Conservation (phyloP, 2,329 filamentous ascomycete species). For the Mariannaea elegans region DNA sequence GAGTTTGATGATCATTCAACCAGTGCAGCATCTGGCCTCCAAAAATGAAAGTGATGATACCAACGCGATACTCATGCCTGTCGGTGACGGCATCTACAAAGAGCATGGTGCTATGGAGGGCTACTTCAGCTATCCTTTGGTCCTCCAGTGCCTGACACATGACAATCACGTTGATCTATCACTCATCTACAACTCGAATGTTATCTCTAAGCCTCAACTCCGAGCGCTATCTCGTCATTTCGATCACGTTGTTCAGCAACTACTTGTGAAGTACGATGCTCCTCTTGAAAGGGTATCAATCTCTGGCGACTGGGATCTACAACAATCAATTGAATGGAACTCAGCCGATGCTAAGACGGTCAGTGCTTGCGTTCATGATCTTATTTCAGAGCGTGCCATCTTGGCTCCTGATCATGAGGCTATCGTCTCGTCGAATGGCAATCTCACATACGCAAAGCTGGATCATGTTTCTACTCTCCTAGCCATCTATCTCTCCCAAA, state of each 20-base stretch:
- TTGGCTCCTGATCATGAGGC: slow-evolving; percentile 19
- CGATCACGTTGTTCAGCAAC: background rate
- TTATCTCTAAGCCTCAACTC: background rate
- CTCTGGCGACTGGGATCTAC: slow-evolving; percentile 2
- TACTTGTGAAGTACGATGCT: background rate
- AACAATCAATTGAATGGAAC: background rate
- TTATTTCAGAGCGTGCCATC: slow-evolving; percentile 20
- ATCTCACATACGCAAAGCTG: slow-evolving; percentile 33
- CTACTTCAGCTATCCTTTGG: no score
- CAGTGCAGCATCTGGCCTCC: background rate
- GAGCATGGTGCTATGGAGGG: background rate
- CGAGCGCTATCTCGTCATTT: slow-evolving; percentile 3
- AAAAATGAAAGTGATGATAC: background rate
- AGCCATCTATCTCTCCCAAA: slow-evolving; percentile 8
- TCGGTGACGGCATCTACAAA: background rate
- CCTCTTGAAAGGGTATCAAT: background rate
- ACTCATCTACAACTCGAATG: background rate
- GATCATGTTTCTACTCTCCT: slow-evolving; percentile 2
- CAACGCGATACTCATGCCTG: background rate
- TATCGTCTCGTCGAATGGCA: slow-evolving; percentile 35
- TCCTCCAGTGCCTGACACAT: background rate
- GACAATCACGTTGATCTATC: background rate
- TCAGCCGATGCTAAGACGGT: background rate
- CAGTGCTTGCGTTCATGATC: slow-evolving; percentile 25
- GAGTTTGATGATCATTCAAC: slow-evolving; percentile 42